Conservation (phyloP, 306 rosid genomes). For the Elaeagnus macrophylla region DNA sequence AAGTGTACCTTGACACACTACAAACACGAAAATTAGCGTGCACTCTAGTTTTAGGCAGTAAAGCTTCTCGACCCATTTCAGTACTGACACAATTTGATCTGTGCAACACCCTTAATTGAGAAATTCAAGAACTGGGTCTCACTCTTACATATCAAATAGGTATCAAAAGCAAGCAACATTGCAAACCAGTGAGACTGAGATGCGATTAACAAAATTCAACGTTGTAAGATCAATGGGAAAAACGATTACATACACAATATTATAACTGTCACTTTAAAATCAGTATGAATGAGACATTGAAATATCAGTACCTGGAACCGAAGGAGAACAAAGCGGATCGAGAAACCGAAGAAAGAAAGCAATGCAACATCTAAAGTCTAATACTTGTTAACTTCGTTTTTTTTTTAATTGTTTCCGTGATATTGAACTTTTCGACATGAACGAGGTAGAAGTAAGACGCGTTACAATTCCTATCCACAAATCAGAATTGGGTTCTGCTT, state of each 20-base stretch:
- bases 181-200: neutral
- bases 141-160: neutral
- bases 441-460: no score
- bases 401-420: no score
- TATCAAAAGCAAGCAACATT: neutral
- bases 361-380: neutral
- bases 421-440: no score
- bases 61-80: conserved; percentile 35
- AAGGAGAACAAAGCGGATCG: conserved; percentile 3
- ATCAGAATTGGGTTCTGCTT: no score
- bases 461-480: no score
- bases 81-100: conserved; percentile 20
- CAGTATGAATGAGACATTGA: neutral
- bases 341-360: conserved; percentile 7
- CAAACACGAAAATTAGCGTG: conserved; percentile 57
- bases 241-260: neutral
- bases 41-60: conserved; percentile 25
- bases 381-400: no score
- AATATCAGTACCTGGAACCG: conserved; percentile 4
- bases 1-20: conserved; percentile 50
- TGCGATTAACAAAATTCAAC: neutral
- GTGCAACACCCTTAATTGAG: conserved; percentile 23
- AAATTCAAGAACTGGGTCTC: conserved; percentile 8
- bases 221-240: neutral
- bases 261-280: neutral